Conservation (phyloP, 1,284 basidiomycete species). For the Pseudozyma pruni region DNA sequence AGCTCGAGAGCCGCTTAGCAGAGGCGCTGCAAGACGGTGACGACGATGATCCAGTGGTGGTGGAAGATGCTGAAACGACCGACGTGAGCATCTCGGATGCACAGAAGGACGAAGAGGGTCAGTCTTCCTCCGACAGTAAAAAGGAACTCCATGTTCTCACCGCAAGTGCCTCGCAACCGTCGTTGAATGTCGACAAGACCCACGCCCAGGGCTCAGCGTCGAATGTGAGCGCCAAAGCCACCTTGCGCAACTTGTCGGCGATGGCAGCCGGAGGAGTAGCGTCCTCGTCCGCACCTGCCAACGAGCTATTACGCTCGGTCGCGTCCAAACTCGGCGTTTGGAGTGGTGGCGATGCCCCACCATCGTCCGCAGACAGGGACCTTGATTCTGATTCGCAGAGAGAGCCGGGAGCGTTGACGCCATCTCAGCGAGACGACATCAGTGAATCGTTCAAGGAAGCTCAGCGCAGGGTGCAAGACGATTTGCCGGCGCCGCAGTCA, state of each 20-base stretch:
- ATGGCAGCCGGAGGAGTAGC: slow-evolving; percentile 27
- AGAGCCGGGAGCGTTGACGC: slow-evolving; percentile 21
- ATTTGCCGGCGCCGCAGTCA: slow-evolving; percentile 18
- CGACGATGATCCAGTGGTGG: slow-evolving; percentile 18
- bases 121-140: background rate
- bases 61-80: slow-evolving; percentile 36
- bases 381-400: slow-evolving; percentile 15
- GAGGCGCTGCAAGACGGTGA: slow-evolving; percentile 28
- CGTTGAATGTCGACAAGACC: slow-evolving; percentile 39
- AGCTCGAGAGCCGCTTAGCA: slow-evolving; percentile 22
- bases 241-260: slow-evolving; percentile 26
- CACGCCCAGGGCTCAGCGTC: slow-evolving; percentile 22
- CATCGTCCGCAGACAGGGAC: slow-evolving; percentile 7
- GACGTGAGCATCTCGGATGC: slow-evolving; percentile 29
- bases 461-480: slow-evolving; percentile 33
- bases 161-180: slow-evolving; percentile 29
- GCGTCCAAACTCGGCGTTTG: slow-evolving; percentile 40
- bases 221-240: slow-evolving; percentile 23
- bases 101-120: background rate
- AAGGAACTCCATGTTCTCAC: slow-evolving; percentile 9
- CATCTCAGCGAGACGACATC: slow-evolving; percentile 34
- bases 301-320: slow-evolving; percentile 48
- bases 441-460: slow-evolving; percentile 51
- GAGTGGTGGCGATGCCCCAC: slow-evolving; percentile 10
- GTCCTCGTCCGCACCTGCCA: slow-evolving; percentile 34